Percentiles rank a stretch among this genome's conserved stretches.
These are phyloP conservation scores for Dictyostelium capitatum DNA, from an alignment of 78 protist genomes.

Conservation along the genomic window DNA sequence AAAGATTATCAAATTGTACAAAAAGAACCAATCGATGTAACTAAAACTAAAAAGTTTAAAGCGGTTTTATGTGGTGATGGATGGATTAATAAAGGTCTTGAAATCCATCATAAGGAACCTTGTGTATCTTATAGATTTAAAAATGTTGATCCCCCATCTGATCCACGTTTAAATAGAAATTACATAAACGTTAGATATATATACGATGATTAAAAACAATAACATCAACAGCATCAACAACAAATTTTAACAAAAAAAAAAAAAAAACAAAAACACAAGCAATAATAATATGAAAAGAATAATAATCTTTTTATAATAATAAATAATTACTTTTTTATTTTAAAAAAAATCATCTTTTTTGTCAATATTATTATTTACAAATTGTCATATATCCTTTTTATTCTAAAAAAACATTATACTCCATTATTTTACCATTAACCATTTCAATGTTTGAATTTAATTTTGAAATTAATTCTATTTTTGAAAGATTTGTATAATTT, in stretches of 20 bases:
- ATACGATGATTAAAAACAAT: neutral
- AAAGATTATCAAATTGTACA: slow-evolving; percentile 43
- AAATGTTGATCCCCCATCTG: slow-evolving; percentile 1
- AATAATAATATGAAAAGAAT: neutral
- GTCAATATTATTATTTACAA: too few species aligned
- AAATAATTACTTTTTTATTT: too few species aligned
- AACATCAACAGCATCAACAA: neutral
- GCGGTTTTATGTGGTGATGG: slow-evolving; percentile 70
- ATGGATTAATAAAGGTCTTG: slow-evolving; percentile 6
- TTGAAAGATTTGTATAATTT: too few species aligned
- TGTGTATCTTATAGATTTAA: slow-evolving; percentile 2
- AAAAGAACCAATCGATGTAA: slow-evolving; percentile 52
- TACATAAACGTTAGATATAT: slow-evolving; percentile 58
- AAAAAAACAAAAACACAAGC: neutral
- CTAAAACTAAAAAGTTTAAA: slow-evolving; percentile 33
- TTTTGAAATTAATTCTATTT: too few species aligned
- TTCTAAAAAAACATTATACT: too few species aligned
- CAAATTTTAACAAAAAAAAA: too few species aligned
- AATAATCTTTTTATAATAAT: neutral
- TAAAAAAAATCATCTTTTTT: too few species aligned
- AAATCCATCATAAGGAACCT: neutral
- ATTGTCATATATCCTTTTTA: too few species aligned
- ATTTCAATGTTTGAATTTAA: too few species aligned
- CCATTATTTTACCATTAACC: too few species aligned
- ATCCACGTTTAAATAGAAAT: slow-evolving; percentile 44